Percentiles rank a stretch among this genome's conserved stretches.
phyloP scores from a whole-genome alignment of 768 basidiomycete species.

The Calocybe cyanea region DNA sequence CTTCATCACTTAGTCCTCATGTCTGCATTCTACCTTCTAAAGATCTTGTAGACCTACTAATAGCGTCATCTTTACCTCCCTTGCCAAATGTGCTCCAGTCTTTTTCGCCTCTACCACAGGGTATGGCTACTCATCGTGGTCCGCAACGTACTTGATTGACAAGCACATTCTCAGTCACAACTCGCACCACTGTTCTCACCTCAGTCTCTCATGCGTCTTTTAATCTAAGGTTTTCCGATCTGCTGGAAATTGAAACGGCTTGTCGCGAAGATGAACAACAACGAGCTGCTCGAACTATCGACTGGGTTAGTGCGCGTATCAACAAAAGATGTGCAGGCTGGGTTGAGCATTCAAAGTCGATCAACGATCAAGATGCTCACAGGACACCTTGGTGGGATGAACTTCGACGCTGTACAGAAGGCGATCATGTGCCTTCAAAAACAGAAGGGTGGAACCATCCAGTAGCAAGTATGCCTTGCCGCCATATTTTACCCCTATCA shows the following conservation, averaged over 20 bases:
- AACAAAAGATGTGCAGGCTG: conserved; percentile 59
- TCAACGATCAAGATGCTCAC: conserved; percentile 33
- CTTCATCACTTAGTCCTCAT: conserved; percentile 78
- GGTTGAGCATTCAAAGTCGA: conserved; percentile 61
- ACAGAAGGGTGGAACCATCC: conserved; percentile 87
- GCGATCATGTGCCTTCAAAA: conserved; percentile 68
- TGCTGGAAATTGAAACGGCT: conserved; percentile 66
- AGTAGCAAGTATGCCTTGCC: conserved; percentile 57
- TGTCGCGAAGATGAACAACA: conserved; percentile 77
- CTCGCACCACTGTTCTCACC: conserved; percentile 68
- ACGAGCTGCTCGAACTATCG: conserved; percentile 75
- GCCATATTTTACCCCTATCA: conserved; percentile 6
- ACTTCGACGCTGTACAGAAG: conserved; percentile 69
- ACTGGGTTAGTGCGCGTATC: conserved; percentile 82
- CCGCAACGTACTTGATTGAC: too few relatives aligned
- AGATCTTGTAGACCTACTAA: conserved; percentile 63
- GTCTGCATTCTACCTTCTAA: conserved; percentile 69
- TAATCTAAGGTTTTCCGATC: conserved; percentile 73
- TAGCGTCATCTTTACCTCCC: conserved; percentile 57
- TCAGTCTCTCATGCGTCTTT: conserved; percentile 73
- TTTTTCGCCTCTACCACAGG: conserved; percentile 80
- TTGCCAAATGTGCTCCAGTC: conserved; percentile 76
- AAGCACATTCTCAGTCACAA: conserved; percentile 51
- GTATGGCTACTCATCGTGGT: conserved; percentile 32
- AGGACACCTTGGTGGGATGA: conserved; percentile 89